phyloP scores from a whole-genome alignment of 768 basidiomycete species.

The Lentinula sp. region DNA sequence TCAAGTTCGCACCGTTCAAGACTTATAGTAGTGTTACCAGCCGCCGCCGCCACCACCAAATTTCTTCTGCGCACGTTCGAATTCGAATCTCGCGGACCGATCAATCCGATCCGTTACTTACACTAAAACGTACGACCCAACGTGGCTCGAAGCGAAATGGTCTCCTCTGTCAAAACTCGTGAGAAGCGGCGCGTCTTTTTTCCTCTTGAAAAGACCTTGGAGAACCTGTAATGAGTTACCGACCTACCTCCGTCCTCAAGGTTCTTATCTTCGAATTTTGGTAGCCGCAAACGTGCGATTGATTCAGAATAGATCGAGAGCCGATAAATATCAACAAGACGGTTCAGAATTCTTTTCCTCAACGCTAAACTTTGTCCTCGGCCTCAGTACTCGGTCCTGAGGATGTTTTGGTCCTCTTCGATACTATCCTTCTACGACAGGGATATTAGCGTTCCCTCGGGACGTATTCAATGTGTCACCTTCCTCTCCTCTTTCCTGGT shows the following conservation, averaged over 20 bases:
- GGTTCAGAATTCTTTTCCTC: neutral
- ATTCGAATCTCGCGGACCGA: neutral
- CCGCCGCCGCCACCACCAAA: neutral
- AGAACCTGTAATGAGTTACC: neutral
- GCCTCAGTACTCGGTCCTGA: neutral
- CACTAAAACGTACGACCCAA: neutral
- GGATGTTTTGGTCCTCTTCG: neutral
- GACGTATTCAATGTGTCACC: neutral
- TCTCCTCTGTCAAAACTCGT: neutral
- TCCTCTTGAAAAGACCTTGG: neutral
- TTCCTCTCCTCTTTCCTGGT: conserved; percentile 14
- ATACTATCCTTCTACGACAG: neutral
- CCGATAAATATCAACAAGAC: neutral
- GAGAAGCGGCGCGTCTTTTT: neutral
- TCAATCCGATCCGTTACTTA: neutral
- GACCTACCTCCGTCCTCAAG: neutral
- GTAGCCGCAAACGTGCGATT: neutral
- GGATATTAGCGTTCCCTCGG: neutral
- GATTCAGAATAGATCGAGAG: neutral
- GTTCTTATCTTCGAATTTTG: neutral
- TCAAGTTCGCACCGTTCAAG: too few relatives aligned
- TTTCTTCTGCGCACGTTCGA: neutral
- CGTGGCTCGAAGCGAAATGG: neutral
- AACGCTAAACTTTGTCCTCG: neutral
- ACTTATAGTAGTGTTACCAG: too few relatives aligned